A percentile compares a stretch with the other conserved stretches of the same genome.
phyloP scores from a whole-genome alignment of 345 rosid genomes.

The Luvunga scandens region DNA sequence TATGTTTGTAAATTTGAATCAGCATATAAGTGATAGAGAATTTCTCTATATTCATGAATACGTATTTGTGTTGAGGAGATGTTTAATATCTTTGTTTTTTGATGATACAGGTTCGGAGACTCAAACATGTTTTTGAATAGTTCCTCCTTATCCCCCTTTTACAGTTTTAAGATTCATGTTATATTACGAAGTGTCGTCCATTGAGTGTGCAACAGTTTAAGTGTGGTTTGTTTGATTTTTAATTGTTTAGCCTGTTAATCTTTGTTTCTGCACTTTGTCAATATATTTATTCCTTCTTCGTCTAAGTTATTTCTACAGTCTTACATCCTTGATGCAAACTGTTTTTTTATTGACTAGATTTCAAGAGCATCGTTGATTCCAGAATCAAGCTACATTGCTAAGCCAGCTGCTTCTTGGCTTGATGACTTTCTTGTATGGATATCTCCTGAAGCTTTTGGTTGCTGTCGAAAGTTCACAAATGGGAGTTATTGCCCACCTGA shows the following conservation, averaged over 20 bases:
- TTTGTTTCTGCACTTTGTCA: constrained; percentile 13
- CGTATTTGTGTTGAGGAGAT: background rate
- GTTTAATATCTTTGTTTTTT: background rate
- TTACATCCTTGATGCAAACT: constrained; percentile 10
- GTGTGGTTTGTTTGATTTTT: background rate
- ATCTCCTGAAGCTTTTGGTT: constrained; percentile 98
- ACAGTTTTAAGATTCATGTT: background rate
- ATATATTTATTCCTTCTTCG: background rate
- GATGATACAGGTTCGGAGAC: background rate
- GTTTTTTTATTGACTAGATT: constrained; percentile 46
- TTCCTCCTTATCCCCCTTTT: background rate
- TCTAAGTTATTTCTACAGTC: background rate
- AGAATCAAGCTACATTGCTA: constrained; percentile 87
- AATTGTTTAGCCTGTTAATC: background rate
- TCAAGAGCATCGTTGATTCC: constrained; percentile 79
- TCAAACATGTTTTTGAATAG: background rate
- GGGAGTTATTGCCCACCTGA: constrained; percentile 93
- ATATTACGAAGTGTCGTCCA: background rate
- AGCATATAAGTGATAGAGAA: background rate
- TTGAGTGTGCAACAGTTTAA: background rate
- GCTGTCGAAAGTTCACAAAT: constrained; percentile 91
- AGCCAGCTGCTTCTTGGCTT: constrained; percentile 99
- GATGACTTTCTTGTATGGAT: constrained; percentile 99
- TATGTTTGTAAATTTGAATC: background rate
- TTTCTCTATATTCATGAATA: background rate